Evolutionary conservation across 2,329 filamentous ascomycete genomes (phyloP).

Genomic region (Aspergillus fumigatiaffinis): DNA sequence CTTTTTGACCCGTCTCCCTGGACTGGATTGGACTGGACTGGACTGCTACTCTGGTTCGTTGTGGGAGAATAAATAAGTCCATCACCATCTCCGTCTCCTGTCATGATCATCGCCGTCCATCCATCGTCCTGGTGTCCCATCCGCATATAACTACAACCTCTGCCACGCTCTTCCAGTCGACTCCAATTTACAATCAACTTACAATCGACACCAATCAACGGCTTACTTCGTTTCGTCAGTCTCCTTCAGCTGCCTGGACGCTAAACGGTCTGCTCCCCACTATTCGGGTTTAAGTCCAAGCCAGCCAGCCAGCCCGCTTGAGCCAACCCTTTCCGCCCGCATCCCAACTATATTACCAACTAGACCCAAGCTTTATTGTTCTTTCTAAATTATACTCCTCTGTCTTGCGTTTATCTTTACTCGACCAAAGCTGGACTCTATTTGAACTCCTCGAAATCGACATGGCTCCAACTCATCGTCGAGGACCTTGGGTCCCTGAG

Average conservation of each 20-base stretch:
- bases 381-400: neutral
- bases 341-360: neutral
- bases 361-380: neutral
- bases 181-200: neutral
- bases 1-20: conserved; percentile 33
- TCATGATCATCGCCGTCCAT: conserved; percentile 5
- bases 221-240: neutral
- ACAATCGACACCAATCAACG: neutral
- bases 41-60: conserved; percentile 10
- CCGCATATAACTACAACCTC: conserved; percentile 17
- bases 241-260: neutral
- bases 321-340: conserved; percentile 1
- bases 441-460: conserved; percentile 3
- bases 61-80: conserved; percentile 15
- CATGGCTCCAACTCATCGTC: conserved; percentile 55
- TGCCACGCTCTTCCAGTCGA: conserved; percentile 7
- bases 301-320: neutral
- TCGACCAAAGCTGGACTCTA: neutral
- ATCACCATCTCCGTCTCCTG: conserved; percentile 14
- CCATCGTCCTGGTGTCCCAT: conserved; percentile 7
- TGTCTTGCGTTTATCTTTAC: neutral
- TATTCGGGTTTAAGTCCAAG: neutral
- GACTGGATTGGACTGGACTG: conserved; percentile 28
- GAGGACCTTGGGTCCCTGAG: conserved; percentile 77
- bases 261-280: conserved; percentile 1